A percentile compares a stretch with the other conserved stretches of the same genome.
phyloP scores from a whole-genome alignment of 2,329 filamentous ascomycete genomes.

The Didymella pinodella region DNA sequence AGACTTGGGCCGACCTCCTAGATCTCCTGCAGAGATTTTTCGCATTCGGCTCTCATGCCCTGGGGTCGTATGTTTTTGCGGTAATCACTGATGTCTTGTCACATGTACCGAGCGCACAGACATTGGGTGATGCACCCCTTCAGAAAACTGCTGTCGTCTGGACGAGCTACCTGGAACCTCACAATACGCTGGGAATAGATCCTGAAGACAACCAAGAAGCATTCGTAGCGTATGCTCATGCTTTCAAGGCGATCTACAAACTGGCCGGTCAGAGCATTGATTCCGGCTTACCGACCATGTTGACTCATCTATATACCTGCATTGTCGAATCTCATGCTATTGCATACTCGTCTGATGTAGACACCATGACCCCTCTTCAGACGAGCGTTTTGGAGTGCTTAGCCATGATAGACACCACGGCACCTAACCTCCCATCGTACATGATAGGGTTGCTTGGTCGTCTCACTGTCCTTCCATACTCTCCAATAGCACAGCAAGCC shows the following conservation, averaged over 20 bases:
- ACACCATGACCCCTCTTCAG: slow-evolving; percentile 77
- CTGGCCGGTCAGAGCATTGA: slow-evolving; percentile 72
- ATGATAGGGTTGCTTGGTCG: slow-evolving; percentile 74
- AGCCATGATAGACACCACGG: slow-evolving; percentile 71
- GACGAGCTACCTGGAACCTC: slow-evolving; percentile 45
- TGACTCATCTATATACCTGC: slow-evolving; percentile 74
- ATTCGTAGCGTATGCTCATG: slow-evolving; percentile 81
- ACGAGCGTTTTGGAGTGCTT: slow-evolving; percentile 72
- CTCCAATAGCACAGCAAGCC: slow-evolving; percentile 33
- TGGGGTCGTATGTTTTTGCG: slow-evolving; percentile 54
- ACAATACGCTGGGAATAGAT: slow-evolving; percentile 30
- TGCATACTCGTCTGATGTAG: slow-evolving; percentile 74
- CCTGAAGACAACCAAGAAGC: slow-evolving; percentile 73
- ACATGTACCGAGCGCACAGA: slow-evolving; percentile 32
- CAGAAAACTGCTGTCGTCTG: slow-evolving; percentile 47
- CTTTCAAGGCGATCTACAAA: slow-evolving; percentile 79
- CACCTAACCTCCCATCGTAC: slow-evolving; percentile 70
- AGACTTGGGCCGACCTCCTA: slow-evolving; percentile 79
- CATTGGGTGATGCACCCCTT: slow-evolving; percentile 37
- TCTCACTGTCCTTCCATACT: slow-evolving; percentile 75
- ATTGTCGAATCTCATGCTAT: slow-evolving; percentile 74
- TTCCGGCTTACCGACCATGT: slow-evolving; percentile 69
- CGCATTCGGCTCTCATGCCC: slow-evolving; percentile 48
- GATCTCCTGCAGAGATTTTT: slow-evolving; percentile 68
- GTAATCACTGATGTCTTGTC: slow-evolving; percentile 53